Base-by-base conservation (phyloP, 2,329 filamentous ascomycete genomes). In the Stachybotrys elegans region DNA sequence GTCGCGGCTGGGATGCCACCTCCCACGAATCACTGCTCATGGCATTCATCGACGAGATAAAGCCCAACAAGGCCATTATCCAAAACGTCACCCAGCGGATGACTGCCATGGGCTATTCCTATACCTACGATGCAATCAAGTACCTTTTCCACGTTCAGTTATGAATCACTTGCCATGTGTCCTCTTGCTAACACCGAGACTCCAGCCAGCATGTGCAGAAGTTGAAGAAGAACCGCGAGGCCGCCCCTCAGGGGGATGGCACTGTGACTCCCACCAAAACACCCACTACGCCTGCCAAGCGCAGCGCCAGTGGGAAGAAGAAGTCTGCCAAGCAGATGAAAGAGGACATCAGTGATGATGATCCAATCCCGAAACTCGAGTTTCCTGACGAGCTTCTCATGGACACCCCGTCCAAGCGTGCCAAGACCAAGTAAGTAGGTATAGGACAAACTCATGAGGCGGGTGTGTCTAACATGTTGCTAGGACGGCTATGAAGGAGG, bases 181-280 rank as follows among this genome's bases (percentile, higher is more conserved):
- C 34, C 47, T 36, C 48, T 43, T 35, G 42, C 17, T 46, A 19
- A 35, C 36, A n/a, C 13, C 14, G 31, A n/a, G n/a, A n/a, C 32
- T 43, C 42, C 40, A 73, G 71, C 37, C 71, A 73, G 52, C 71
- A 74, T 25, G 62, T 74, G 7, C 67, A 70, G 49, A 73, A 72
- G 50, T 61, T 73, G 4, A 66, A 66, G 47, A 62, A 58, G 47
- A 58, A 48, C 29, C 59, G 63, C 6, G 63, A 65, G n/a, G 56
- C 54, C 5, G 32, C 48, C 12, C 53, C 44, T 7, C 49, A 60
- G 17, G 36, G 56, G 23, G 53, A 50, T 14, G 51, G 51, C 0
- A 43, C 42, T 22, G 51, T 34, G 14, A 44, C 48, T 25, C 44
- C 46, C 8, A 22, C 43, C 19, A 67, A 67, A 54, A 29, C 38